Evolutionary conservation across 208 protist genomes (phyloP), one percentile per base, ranked within the genome.

Genomic region (Trypanosomatidae sp.): DNA sequence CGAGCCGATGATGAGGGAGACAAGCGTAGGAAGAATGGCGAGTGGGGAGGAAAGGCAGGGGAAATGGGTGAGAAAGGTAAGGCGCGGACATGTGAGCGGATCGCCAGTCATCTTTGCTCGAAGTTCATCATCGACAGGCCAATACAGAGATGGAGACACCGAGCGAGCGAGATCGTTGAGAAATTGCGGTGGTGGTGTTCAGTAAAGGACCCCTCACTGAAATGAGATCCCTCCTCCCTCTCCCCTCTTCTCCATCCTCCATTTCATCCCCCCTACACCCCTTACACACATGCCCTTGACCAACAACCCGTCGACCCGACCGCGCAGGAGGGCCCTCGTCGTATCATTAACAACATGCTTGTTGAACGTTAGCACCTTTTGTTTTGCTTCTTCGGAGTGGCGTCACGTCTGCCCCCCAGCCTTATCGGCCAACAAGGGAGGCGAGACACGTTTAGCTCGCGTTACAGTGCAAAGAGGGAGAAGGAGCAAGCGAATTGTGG

Each of bases 21-120:
- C 22, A 9, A 4, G 22, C 7, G 50, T 19, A 28, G 50, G 5
- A 55, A 55, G 50, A 55, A 55, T n/a, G 50, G 25, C 22, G 50
- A 55, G 50, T 55, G 19, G 22, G 50, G 36, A 39, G 36, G 36
- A 39, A 39, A 39, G 36, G 3, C 22, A 0, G 49, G 19, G 50
- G 50, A 2, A n/a, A n/a, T 55, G 50, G 22, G 22, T 70, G 28
- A 67, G 28, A 71, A 73, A 71, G 28, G 9, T 68, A 52, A 17
- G 25, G 28, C 50, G 39, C 13, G 73, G 66, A 73, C 60, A 13
- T 52, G 66, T 10, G 47, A 50, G 17, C 47, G 17, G 47, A 8
- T 50, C 47, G 47, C 19, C 47, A 19, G 15, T 8, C 28, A 71
- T 17, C 15, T 58, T 65, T 73, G 52, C 69, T 66, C 12, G 39